These are phyloP conservation scores for Fremontodendron californicum DNA, from an alignment of 345 rosid genomes.

Conservation along the genomic window DNA sequence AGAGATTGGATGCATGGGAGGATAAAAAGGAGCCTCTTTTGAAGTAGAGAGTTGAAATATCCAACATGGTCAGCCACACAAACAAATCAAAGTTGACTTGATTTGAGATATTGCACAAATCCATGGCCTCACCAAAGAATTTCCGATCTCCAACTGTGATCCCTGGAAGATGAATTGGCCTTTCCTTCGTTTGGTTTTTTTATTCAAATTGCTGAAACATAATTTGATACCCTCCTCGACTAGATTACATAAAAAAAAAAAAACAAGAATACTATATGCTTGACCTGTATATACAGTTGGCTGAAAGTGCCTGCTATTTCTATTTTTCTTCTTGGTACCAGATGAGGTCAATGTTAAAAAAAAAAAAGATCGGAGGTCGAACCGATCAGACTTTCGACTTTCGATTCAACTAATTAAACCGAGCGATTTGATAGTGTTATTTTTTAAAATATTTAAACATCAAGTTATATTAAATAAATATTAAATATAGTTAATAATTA, in stretches of 20 bases:
- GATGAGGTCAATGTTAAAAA: too few species aligned
- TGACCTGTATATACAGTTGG: not conserved
- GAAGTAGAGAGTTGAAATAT: not conserved
- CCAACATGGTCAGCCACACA: not conserved
- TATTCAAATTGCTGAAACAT: not conserved
- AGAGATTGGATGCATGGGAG: conserved; percentile 35
- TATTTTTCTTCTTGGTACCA: not conserved
- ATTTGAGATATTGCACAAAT: not conserved
- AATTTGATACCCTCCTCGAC: not conserved
- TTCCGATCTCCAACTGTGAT: not conserved
- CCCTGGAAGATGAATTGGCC: not conserved
- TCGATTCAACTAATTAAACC: too few species aligned
- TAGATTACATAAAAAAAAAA: not conserved
- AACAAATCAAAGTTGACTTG: too few species aligned
- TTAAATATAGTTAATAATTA: too few species aligned
- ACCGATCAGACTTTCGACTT: too few species aligned
- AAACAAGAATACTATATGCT: not conserved
- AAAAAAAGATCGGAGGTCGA: too few species aligned
- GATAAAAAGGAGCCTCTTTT: conserved; percentile 14
- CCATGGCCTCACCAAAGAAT: not conserved
- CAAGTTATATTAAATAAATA: too few species aligned
- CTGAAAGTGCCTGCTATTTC: not conserved
- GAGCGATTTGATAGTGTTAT: too few species aligned
- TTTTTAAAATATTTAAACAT: too few species aligned
- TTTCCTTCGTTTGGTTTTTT: not conserved